Evolutionary conservation across 257 asterid genomes (phyloP).

Genomic region (Knoxia roxburghii): DNA sequence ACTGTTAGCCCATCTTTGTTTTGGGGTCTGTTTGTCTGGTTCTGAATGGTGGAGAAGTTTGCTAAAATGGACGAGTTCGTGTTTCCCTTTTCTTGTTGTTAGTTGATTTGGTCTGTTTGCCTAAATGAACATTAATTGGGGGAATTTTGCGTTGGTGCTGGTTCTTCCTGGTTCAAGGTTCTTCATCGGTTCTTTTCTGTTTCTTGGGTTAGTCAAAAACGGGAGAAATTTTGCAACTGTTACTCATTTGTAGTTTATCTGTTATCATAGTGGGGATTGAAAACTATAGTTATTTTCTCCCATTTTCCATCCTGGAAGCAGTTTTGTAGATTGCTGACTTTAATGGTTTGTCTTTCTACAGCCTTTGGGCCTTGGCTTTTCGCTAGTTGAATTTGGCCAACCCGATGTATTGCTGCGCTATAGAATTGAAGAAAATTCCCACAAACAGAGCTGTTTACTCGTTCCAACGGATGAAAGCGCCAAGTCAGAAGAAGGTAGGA

Average conservation of each 20-base stretch:
- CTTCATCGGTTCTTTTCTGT: not conserved
- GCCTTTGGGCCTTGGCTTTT: constrained; percentile 63
- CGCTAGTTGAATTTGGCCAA: constrained; percentile 45
- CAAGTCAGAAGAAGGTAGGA: constrained; percentile 14
- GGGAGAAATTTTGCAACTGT: too few species aligned
- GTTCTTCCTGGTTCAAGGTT: not conserved
- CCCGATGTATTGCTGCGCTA: constrained; percentile 55
- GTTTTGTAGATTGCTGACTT: not conserved
- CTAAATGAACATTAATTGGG: not conserved
- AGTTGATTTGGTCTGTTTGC: not conserved
- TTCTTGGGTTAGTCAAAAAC: not conserved
- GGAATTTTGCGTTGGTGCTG: not conserved
- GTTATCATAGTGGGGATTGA: not conserved
- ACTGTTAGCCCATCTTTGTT: too few species aligned
- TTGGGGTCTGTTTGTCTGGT: too few species aligned
- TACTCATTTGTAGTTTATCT: not conserved
- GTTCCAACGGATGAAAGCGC: constrained; percentile 19
- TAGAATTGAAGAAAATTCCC: constrained; percentile 20
- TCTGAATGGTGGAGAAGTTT: too few species aligned
- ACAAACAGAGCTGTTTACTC: constrained; percentile 29
- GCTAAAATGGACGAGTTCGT: too few species aligned
- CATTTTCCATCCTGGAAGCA: not conserved
- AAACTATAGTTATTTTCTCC: not conserved
- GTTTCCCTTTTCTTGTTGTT: not conserved
- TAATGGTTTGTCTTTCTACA: constrained; percentile 16